These are phyloP conservation scores for Circinella umbellata DNA, from an alignment of 371 early-diverging fungal genomes.

Conservation along the genomic window DNA sequence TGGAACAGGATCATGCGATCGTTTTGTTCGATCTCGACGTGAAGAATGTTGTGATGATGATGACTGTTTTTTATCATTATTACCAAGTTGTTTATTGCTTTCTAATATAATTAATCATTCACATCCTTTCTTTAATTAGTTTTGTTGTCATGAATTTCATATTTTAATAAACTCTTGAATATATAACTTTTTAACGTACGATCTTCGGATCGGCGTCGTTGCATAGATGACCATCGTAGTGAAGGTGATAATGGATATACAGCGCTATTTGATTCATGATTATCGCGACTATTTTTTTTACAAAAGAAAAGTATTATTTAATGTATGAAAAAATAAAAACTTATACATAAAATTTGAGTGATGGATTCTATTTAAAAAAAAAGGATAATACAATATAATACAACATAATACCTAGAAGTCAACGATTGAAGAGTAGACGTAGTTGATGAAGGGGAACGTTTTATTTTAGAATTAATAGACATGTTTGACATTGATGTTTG, in stretches of 20 bases:
- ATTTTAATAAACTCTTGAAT: too few relatives aligned
- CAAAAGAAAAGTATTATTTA: too few relatives aligned
- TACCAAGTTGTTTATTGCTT: neutral
- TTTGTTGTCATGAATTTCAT: too few relatives aligned
- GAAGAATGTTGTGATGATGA: neutral
- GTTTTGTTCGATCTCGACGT: neutral
- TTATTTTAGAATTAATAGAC: neutral
- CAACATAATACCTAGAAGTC: neutral
- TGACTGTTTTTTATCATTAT: too few relatives aligned
- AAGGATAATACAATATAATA: too few relatives aligned
- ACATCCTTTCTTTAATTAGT: neutral
- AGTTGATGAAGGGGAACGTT: constrained; percentile 2
- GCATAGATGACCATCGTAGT: neutral
- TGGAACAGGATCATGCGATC: neutral
- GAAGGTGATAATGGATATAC: constrained; percentile 1
- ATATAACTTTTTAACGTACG: neutral
- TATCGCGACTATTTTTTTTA: constrained; percentile 1
- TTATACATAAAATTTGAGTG: neutral
- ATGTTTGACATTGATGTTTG: neutral
- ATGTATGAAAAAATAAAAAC: neutral
- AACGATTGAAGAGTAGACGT: constrained; percentile 2
- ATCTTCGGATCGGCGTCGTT: constrained; percentile 6
- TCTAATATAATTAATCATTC: neutral
- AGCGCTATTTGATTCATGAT: neutral
- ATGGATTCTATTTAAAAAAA: neutral